These are phyloP conservation scores for Penicillium sp. DNA, from an alignment of 2,329 filamentous ascomycete genomes.

Conservation along the genomic window DNA sequence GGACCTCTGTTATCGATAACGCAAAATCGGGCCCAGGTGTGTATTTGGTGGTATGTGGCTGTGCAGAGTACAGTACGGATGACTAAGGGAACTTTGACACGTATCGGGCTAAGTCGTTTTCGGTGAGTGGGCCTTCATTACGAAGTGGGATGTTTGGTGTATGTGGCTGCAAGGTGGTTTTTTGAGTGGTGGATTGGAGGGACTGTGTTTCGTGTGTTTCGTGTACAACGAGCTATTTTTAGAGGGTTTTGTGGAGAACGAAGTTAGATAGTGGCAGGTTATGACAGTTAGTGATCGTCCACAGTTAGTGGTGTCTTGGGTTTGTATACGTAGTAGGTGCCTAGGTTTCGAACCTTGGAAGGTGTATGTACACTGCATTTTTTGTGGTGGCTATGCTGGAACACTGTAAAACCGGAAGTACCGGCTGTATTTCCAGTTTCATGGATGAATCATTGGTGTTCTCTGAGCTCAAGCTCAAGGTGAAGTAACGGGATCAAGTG, in stretches of 20 bases:
- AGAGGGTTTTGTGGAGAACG: neutral
- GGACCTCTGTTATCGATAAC: slow-evolving; percentile 4
- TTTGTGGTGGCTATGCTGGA: neutral
- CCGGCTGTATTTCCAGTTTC: neutral
- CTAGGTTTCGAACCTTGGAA: neutral
- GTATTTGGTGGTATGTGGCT: neutral
- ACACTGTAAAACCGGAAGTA: neutral
- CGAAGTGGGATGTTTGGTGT: neutral
- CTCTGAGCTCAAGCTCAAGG: neutral
- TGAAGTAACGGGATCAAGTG: neutral
- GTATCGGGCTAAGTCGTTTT: neutral
- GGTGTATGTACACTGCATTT: neutral
- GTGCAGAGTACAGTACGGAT: neutral
- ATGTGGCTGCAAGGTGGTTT: slow-evolving; percentile 2
- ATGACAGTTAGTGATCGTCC: neutral
- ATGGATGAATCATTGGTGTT: neutral
- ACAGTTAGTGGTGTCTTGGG: neutral
- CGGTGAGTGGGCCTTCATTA: neutral
- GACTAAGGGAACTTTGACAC: neutral
- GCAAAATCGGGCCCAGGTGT: neutral
- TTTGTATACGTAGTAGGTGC: neutral
- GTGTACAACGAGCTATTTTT: neutral
- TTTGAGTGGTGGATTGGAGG: neutral
- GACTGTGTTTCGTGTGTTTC: neutral
- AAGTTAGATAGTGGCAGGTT: neutral